Evolutionary conservation across 495 filamentous ascomycete species (phyloP).

Genomic region (Penicillium angulare): DNA sequence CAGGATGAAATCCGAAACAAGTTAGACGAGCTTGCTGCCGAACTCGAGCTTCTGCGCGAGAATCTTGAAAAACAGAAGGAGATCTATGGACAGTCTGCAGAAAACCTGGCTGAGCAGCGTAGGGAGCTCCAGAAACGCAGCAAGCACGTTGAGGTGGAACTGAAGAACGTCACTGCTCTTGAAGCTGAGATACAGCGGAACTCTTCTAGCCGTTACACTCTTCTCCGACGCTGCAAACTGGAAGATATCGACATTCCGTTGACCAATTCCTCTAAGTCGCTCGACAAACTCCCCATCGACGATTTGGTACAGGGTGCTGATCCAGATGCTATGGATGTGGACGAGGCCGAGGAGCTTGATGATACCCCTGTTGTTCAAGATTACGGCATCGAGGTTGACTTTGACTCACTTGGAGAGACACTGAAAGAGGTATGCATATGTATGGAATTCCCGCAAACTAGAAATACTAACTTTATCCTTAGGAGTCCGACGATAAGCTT

Average conservation of each 20-base stretch:
- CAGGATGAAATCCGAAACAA: constrained; percentile 71
- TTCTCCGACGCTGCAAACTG: constrained; percentile 86
- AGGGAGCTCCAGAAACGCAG: constrained; percentile 80
- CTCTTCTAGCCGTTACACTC: constrained; percentile 74
- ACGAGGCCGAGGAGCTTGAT: constrained; percentile 55
- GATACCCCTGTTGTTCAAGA: constrained; percentile 62
- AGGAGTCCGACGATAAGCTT: constrained; percentile 66
- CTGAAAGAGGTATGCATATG: constrained; percentile 64
- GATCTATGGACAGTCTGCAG: constrained; percentile 63
- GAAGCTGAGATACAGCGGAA: constrained; percentile 83
- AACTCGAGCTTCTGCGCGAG: constrained; percentile 73
- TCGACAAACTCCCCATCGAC: constrained; percentile 85
- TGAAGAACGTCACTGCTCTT: constrained; percentile 71
- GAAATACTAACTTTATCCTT: constrained; percentile 23
- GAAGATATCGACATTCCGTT: constrained; percentile 90
- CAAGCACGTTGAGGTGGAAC: constrained; percentile 74
- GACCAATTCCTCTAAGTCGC: constrained; percentile 62
- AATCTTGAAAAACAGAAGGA: constrained; percentile 64
- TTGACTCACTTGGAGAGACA: constrained; percentile 81
- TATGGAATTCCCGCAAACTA: neutral
- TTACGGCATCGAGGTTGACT: constrained; percentile 91
- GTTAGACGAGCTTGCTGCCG: constrained; percentile 68
- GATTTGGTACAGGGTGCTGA: constrained; percentile 68
- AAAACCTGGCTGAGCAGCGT: constrained; percentile 78
- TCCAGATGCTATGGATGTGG: constrained; percentile 84